Conservation (phyloP, 1,139 yeast species). For the Pichia kudriavzevii region DNA sequence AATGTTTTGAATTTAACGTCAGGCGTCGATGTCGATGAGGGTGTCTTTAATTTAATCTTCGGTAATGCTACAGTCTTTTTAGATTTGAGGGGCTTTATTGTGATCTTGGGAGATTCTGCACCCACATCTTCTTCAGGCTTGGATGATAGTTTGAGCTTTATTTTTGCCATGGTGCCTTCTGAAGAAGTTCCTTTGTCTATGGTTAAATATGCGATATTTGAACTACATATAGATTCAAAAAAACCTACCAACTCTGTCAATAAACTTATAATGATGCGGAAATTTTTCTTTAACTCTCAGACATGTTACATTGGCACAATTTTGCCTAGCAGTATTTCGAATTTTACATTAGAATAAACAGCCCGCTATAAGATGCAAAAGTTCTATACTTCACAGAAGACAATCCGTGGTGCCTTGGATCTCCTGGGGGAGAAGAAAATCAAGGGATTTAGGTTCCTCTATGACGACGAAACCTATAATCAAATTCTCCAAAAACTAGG, state of each 20-base stretch:
- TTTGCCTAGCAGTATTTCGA: no score
- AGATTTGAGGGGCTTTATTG: constrained; percentile 1
- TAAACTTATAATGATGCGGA: no score
- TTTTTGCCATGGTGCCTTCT: constrained; percentile 14
- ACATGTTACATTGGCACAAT: no score
- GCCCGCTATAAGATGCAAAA: constrained; percentile 13
- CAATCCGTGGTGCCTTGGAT: constrained; percentile 8
- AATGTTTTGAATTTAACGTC: constrained; percentile 13
- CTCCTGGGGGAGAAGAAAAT: constrained; percentile 7
- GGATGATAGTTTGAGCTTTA: constrained; percentile 16
- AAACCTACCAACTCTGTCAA: no score
- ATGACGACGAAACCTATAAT: constrained; percentile 8
- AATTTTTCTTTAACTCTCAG: no score
- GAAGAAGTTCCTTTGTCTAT: neutral
- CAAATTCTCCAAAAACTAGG: constrained; percentile 37
- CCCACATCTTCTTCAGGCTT: constrained; percentile 7
- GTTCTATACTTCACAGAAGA: constrained; percentile 10
- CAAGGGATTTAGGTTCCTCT: constrained; percentile 13
- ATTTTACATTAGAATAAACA: neutral
- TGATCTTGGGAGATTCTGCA: constrained; percentile 3
- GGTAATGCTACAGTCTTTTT: neutral
- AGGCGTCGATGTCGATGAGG: constrained; percentile 13
- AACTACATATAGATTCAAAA: no score
- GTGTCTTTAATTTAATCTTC: neutral
- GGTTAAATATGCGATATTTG: no score